phyloP scores from a whole-genome alignment of 129 eudicot genomes.

The Ambrosia trifida region DNA sequence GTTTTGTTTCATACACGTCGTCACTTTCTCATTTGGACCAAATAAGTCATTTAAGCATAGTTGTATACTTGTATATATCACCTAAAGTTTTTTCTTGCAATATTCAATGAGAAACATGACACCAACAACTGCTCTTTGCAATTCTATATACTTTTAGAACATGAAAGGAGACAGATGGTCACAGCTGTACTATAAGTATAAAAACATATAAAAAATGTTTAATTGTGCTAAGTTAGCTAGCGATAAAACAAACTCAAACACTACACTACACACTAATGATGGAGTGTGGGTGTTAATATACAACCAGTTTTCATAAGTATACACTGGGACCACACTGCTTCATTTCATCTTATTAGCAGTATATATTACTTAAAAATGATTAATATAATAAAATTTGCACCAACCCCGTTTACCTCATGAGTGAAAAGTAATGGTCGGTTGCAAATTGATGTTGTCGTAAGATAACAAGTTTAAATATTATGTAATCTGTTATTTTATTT shows the following conservation, averaged over 20 bases:
- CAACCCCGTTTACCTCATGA: background rate
- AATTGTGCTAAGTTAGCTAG: background rate
- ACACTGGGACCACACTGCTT: background rate
- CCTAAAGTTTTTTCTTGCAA: slow-evolving; percentile 6
- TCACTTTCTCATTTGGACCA: slow-evolving; percentile 4
- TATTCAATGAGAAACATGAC: slow-evolving; percentile 17
- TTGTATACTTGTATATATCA: background rate
- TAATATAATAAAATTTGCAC: slow-evolving; percentile 2
- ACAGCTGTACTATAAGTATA: background rate
- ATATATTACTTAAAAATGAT: slow-evolving; percentile 5
- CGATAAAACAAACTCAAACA: background rate
- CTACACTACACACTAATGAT: slow-evolving; percentile 11
- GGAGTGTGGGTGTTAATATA: slow-evolving; percentile 4
- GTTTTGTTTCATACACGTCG: slow-evolving; percentile 9
- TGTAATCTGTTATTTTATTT: slow-evolving; percentile 2
- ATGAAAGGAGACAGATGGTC: slow-evolving; percentile 9
- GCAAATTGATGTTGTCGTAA: slow-evolving; percentile 4
- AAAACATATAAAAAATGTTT: background rate
- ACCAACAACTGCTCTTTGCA: slow-evolving; percentile 4
- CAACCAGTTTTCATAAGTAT: background rate
- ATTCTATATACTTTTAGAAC: slow-evolving; percentile 16
- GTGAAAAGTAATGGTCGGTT: background rate
- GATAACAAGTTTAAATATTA: slow-evolving; percentile 8
- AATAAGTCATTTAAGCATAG: background rate
- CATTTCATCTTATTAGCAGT: slow-evolving; percentile 3